Percentiles rank a stretch among this genome's conserved stretches.
These are phyloP conservation scores for Moniliella sp. DNA, from an alignment of 1,284 basidiomycete genomes.

Conservation along the genomic window DNA sequence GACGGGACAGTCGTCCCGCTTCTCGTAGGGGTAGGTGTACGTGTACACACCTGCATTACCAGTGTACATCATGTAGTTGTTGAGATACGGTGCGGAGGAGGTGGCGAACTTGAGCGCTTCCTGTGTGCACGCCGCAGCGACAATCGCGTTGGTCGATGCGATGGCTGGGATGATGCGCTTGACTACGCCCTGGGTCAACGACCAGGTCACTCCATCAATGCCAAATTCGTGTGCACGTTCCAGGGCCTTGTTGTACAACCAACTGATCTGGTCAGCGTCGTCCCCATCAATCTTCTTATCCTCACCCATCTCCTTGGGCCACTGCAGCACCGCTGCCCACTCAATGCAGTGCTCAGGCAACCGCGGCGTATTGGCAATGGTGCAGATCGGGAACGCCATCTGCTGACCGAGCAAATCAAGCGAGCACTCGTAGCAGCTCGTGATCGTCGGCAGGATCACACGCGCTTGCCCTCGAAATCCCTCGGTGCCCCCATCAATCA, in stretches of 20 bases:
- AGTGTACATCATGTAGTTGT: constrained; percentile 79
- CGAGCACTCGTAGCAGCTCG: constrained; percentile 93
- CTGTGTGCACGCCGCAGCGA: constrained; percentile 72
- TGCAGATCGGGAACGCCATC: constrained; percentile 91
- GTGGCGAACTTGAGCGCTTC: constrained; percentile 98
- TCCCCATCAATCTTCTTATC: constrained; percentile 40
- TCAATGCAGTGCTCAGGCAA: constrained; percentile 97
- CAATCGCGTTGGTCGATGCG: constrained; percentile 28
- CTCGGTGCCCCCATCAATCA: constrained; percentile 97
- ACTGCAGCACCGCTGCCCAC: constrained; percentile 97
- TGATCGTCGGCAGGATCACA: constrained; percentile 81
- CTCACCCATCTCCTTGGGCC: constrained; percentile 73
- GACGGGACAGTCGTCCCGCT: constrained; percentile 77
- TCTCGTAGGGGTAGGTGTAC: constrained; percentile 87
- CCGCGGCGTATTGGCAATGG: constrained; percentile 92
- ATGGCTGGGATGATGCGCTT: constrained; percentile 94
- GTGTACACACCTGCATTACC: constrained; percentile 92
- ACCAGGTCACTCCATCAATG: constrained; percentile 94
- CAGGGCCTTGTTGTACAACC: constrained; percentile 61
- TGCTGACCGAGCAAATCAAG: constrained; percentile 95
- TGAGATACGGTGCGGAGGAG: constrained; percentile 69
- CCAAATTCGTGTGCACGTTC: constrained; percentile 64
- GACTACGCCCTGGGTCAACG: constrained; percentile 87
- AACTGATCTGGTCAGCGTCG: constrained; percentile 83
- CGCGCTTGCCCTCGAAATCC: constrained; percentile 98